A percentile compares a stretch with the other conserved stretches of the same genome.
Evolutionary conservation across 306 rosid species (phyloP).

Genomic region (Begonia peltatifolia): DNA sequence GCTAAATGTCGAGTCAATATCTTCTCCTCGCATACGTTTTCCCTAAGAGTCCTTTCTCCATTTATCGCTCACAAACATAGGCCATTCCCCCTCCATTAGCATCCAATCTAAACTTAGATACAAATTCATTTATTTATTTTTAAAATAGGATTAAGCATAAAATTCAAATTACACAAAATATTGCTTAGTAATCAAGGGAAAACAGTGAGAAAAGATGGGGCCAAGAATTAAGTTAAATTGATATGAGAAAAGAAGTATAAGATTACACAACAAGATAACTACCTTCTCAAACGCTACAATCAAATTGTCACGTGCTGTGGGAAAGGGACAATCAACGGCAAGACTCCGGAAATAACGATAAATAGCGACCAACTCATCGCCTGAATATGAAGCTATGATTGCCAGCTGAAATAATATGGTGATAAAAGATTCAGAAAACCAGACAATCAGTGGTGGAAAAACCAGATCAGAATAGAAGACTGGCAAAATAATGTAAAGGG

Average conservation of each 20-base stretch:
- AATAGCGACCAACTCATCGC: conserved; percentile 59
- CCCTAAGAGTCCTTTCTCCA: too few species aligned
- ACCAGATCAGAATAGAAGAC: background rate
- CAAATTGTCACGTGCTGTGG: conserved; percentile 93
- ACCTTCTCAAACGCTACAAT: conserved; percentile 97
- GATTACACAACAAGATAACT: background rate
- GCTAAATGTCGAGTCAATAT: too few species aligned
- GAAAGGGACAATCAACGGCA: conserved; percentile 78
- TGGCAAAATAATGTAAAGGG: background rate
- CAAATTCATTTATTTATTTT: background rate
- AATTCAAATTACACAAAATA: too few species aligned
- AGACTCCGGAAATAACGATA: conserved; percentile 95
- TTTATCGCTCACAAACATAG: too few species aligned
- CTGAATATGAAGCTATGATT: conserved; percentile 81
- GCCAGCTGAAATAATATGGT: conserved; percentile 54
- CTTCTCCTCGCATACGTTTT: too few species aligned
- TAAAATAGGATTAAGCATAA: too few species aligned
- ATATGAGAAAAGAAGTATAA: background rate
- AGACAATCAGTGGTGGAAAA: background rate
- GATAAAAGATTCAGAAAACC: background rate
- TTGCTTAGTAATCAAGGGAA: too few species aligned
- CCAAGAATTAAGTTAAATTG: too few species aligned
- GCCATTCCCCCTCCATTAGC: too few species aligned
- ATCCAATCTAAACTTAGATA: too few species aligned
- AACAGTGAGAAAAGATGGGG: too few species aligned